A percentile compares a stretch with the other conserved stretches of the same genome.
Conservation (phyloP, 768 basidiomycete species). For the Hygrophoropsis aurantiaca region DNA sequence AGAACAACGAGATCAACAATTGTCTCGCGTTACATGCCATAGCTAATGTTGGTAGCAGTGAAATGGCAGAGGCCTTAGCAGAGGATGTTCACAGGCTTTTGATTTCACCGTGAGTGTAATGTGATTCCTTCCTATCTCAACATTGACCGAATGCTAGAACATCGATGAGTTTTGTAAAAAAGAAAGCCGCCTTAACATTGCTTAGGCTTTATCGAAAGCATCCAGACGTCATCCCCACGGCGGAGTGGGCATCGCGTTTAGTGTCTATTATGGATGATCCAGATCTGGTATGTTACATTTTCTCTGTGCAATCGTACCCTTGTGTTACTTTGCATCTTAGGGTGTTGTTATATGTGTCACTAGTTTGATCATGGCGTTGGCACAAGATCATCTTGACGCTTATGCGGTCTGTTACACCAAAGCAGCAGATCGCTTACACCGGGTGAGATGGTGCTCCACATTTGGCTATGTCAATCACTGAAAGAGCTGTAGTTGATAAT, state of each 20-base stretch:
- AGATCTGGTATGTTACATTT: slow-evolving; percentile 60
- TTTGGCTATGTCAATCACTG: slow-evolving; percentile 9
- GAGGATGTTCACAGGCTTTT: slow-evolving; percentile 93
- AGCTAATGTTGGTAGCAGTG: slow-evolving; percentile 95
- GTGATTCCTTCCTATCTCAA: not conserved
- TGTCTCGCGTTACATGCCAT: slow-evolving; percentile 97
- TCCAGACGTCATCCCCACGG: slow-evolving; percentile 88
- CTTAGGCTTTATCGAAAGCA: slow-evolving; percentile 94
- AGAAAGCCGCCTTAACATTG: slow-evolving; percentile 95
- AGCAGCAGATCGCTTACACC: slow-evolving; percentile 85
- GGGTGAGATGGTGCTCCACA: slow-evolving; percentile 46
- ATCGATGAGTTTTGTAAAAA: slow-evolving; percentile 93
- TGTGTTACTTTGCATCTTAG: slow-evolving; percentile 37
- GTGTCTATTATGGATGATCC: slow-evolving; percentile 94
- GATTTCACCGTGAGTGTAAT: slow-evolving; percentile 86
- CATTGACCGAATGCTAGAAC: slow-evolving; percentile 53
- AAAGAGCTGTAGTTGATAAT: slow-evolving; percentile 70
- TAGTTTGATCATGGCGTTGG: slow-evolving; percentile 89
- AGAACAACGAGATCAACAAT: slow-evolving; percentile 92
- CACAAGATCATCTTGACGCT: slow-evolving; percentile 90
- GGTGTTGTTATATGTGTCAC: slow-evolving; percentile 95
- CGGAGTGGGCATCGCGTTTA: slow-evolving; percentile 94
- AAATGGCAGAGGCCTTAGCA: slow-evolving; percentile 95
- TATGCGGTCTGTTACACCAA: slow-evolving; percentile 93
- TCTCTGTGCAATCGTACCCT: not conserved